Conservation (phyloP, 345 rosid species). For the Gossypium australe region DNA sequence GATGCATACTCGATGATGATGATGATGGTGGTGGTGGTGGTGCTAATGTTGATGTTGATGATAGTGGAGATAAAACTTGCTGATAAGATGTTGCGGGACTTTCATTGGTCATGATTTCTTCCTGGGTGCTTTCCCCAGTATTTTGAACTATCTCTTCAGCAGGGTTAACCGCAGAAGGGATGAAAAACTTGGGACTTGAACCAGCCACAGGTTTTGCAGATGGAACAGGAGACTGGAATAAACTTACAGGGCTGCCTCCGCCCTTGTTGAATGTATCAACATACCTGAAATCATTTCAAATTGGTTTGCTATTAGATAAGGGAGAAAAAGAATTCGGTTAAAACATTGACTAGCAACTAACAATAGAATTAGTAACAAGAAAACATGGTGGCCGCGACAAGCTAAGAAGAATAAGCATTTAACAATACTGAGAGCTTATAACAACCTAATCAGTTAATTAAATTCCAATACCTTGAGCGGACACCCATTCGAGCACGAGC, state of each 20-base stretch:
- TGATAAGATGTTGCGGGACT: neutral
- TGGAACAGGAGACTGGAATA: constrained; percentile 37
- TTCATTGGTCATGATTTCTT: neutral
- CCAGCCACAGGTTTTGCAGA: constrained; percentile 28
- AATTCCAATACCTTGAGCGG: constrained; percentile 37
- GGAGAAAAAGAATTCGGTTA: neutral
- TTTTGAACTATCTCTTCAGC: constrained; percentile 21
- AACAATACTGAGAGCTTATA: neutral
- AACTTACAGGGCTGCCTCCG: constrained; percentile 29
- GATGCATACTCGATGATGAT: constrained; percentile 33
- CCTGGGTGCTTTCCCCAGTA: neutral
- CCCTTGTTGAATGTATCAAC: constrained; percentile 54
- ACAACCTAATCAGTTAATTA: neutral
- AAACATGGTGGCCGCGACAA: neutral
- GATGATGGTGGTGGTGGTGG: constrained; percentile 10
- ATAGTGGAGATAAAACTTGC: neutral
- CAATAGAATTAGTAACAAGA: neutral
- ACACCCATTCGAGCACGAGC: constrained; percentile 44
- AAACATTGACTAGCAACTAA: neutral
- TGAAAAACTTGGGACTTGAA: constrained; percentile 43
- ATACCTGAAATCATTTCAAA: constrained; percentile 30
- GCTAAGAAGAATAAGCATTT: neutral
- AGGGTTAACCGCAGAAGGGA: constrained; percentile 30
- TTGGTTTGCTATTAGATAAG: neutral
- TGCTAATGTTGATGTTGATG: constrained; percentile 8